Conservation (phyloP, 495 filamentous ascomycete species). For the Aspergillus hancockii region DNA sequence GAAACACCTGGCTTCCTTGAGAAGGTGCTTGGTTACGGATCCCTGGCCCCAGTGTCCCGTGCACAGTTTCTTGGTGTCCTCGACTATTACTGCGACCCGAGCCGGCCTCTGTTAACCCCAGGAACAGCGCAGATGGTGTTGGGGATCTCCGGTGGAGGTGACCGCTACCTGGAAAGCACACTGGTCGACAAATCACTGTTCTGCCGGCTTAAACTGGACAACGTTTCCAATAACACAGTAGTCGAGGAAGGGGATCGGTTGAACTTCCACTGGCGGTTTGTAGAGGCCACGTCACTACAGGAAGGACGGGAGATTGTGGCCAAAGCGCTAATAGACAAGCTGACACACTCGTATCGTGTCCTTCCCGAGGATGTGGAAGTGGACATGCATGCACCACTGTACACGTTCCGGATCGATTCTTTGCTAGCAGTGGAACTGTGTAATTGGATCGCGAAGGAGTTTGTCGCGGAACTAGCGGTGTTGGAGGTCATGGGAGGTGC, state of each 20-base stretch:
- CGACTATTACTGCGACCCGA: conserved; percentile 34
- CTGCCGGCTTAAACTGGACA: background rate
- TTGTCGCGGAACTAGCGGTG: conserved; percentile 35
- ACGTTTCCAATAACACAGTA: background rate
- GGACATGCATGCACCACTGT: conserved; percentile 36
- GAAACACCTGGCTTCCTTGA: background rate
- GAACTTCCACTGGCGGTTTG: background rate
- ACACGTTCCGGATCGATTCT: conserved; percentile 42
- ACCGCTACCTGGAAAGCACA: conserved; percentile 4
- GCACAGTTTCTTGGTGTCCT: conserved; percentile 34
- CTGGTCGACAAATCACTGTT: conserved; percentile 5
- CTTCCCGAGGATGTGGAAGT: conserved; percentile 34
- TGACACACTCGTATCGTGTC: conserved; percentile 36
- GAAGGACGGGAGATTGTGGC: background rate
- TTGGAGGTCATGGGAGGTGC: conserved; percentile 41
- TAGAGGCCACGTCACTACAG: background rate
- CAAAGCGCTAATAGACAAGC: conserved; percentile 23
- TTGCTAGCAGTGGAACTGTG: conserved; percentile 54
- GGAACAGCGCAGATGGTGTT: conserved; percentile 27
- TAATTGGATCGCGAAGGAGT: conserved; percentile 45
- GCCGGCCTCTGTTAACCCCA: conserved; percentile 11
- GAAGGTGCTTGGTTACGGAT: conserved; percentile 1
- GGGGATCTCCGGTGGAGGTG: conserved; percentile 4
- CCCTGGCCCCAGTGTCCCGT: conserved; percentile 1
- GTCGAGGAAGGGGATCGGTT: background rate